Base-by-base conservation (phyloP, 352 stramenopile genomes). In the Phytophthora pisi region DNA sequence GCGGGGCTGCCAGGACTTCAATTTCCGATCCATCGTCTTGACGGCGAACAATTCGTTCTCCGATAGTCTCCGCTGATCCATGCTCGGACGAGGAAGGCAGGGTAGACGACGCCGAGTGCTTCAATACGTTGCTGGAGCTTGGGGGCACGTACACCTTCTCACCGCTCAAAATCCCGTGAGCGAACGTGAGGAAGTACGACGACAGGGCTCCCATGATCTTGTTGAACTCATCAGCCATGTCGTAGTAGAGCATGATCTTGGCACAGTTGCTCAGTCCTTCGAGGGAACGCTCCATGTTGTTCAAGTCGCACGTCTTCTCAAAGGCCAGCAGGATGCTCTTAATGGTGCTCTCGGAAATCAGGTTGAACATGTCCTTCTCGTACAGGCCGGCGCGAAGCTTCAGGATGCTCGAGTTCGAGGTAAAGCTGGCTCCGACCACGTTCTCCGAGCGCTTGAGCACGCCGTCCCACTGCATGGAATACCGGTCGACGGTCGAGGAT, bases 341-440 rank as follows among this genome's bases (percentile, higher is more conserved):
- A 46, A 94, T 91, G 1, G 87, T 90, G 11, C 68, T 82, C 45
- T 96, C 89, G 4, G 82, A 84, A 34, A 96, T 90, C 42, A 96
- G 56, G 16, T 86, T 85, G 65, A 96, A 95, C 89, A 96, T 96
- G 46, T 96, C 89, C 43, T 92, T 90, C 72, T 96, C 89, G 57
- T 95, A 94, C 0, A 92, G 65, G 47, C 89, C 89, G 30, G 89
- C 89, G 0, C 86, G 87, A 0, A 96, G 77, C 77, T 96, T 93
- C 18, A 93, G 58, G 45, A 96, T 92, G 46, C 84, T 94, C 23
- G 86, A 77, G 43, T 95, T 95, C 15, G 87, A 96, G 42, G 89
- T 95, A 56, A 96, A 96, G 30, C 85, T 94, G 4, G 87, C 89
- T 3, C 88, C 89, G 4, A 96, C 89, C 10, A 96, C 89, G 56